Evolutionary conservation across 768 basidiomycete species (phyloP), one percentile per base, ranked within the genome.

Genomic region (Rhodotorula diobovata): DNA sequence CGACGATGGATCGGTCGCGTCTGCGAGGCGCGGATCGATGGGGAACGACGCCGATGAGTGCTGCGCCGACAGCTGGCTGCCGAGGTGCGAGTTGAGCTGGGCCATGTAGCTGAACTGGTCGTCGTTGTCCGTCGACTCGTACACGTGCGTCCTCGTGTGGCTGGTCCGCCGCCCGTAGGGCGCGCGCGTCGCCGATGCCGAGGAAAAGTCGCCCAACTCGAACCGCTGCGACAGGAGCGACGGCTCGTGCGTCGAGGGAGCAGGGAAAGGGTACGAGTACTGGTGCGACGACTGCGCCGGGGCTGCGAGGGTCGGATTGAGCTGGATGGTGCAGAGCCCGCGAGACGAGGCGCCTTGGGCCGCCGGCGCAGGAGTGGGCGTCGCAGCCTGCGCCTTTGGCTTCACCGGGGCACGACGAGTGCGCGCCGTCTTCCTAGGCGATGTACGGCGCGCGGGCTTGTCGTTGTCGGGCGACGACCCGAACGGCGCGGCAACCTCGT

Each of bases 21-120:
- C 3, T 7, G 55, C 65, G 45, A 30, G 57, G 18, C 45, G 28
- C 3, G 68, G 66, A 23, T 74, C 70, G 70, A 74, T 18, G 11
- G 50, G 23, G 64, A 16, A 48, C 1, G 48, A 53, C 35, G 9
- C 3, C 48, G 25, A 25, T 6, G 48, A 34, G 2, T 59, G 34
- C n/a, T 11, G 9, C 50, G 50, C 3, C 30, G 61, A 10, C 9
- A 16, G 4, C 10, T 28, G 15, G 34, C 48, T 35, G 1, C 37
- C 46, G 11, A 32, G 1, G 7, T 51, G n/a, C 7, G 37, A 43
- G 2, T 74, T 43, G 59, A 74, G 73, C 34, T 69, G 62, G 0
- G 46, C 43, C 63, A 70, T 67, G 66, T 32, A 74, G 18, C n/a
- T 34, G 45, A 74, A 74, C 7, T 46, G 73, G 5, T 43, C 55